These are phyloP conservation scores for Euphrasia confusa DNA, from an alignment of 257 asterid genomes.

Conservation along the genomic window DNA sequence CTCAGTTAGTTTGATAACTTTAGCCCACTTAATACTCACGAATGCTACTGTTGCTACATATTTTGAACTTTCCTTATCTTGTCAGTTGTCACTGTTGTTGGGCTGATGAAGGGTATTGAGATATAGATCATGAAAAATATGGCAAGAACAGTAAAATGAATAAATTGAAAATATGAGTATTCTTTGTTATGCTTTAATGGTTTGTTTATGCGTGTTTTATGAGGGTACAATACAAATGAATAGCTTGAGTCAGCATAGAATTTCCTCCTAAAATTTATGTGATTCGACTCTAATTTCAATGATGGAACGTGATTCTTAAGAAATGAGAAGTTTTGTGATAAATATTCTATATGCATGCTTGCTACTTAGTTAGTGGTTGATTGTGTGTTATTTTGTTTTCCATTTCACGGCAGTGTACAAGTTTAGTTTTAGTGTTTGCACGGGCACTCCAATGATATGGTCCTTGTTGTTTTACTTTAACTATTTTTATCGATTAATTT, in stretches of 20 bases:
- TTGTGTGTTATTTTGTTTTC: too few relatives aligned
- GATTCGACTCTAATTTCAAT: neutral
- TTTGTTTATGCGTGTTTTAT: neutral
- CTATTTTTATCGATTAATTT: constrained; percentile 13
- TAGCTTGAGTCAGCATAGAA: constrained; percentile 6
- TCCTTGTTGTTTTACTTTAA: neutral
- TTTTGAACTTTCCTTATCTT: neutral
- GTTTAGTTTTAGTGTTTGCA: constrained; percentile 10
- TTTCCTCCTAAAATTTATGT: neutral
- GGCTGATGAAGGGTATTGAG: neutral
- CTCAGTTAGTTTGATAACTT: neutral
- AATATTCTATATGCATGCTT: too few relatives aligned
- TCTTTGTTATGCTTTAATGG: neutral
- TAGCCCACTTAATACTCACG: neutral
- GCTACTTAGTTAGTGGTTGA: neutral
- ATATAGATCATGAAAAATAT: too few relatives aligned
- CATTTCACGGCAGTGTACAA: too few relatives aligned
- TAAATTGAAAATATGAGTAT: too few relatives aligned
- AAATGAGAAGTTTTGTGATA: neutral
- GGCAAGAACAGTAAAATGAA: neutral
- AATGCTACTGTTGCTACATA: neutral
- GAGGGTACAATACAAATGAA: neutral
- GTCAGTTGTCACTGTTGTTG: neutral
- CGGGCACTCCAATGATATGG: constrained; percentile 1
- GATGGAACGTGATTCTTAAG: neutral